phyloP scores from a whole-genome alignment of 495 filamentous ascomycete genomes.

The Penicillium manginii region DNA sequence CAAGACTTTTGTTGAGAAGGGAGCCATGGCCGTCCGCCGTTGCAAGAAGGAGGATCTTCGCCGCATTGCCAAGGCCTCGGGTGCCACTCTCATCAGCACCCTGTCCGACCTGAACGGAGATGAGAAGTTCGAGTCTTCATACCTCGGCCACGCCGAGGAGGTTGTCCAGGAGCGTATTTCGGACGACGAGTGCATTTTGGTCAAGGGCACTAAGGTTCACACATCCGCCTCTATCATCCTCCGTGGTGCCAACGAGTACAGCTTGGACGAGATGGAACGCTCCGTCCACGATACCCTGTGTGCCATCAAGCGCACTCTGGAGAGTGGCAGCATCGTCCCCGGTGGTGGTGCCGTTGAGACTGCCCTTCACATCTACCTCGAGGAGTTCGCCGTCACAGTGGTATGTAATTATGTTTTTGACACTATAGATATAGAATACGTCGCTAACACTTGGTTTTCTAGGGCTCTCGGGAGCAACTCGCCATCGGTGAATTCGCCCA shows the following conservation, averaged over 20 bases:
- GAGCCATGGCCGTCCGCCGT: constrained; percentile 92
- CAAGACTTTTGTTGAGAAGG: constrained; percentile 92
- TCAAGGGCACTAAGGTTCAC: constrained; percentile 94
- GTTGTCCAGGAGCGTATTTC: constrained; percentile 96
- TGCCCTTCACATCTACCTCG: constrained; percentile 97
- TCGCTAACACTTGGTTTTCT: constrained; percentile 23
- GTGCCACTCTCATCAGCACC: constrained; percentile 87
- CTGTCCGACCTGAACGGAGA: constrained; percentile 97
- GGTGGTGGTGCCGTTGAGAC: constrained; percentile 97
- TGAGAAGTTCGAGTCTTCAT: constrained; percentile 90
- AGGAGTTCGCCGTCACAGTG: constrained; percentile 98
- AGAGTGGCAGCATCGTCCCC: constrained; percentile 95
- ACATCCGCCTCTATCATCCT: constrained; percentile 96
- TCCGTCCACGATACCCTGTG: constrained; percentile 96
- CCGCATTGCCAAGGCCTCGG: constrained; percentile 94
- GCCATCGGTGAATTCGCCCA: constrained; percentile 97
- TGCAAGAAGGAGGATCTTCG: constrained; percentile 99
- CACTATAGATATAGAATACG: background rate
- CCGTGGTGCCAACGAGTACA: constrained; percentile 93
- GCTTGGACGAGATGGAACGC: constrained; percentile 98
- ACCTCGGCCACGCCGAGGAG: constrained; percentile 89
- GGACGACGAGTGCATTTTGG: constrained; percentile 96
- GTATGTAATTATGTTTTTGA: constrained; percentile 46
- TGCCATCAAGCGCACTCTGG: constrained; percentile 94
- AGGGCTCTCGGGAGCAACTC: constrained; percentile 94